A percentile compares a stretch with the other conserved stretches of the same genome.
phyloP scores from a whole-genome alignment of 2,329 filamentous ascomycete species.

The Bipolaris victoriae region DNA sequence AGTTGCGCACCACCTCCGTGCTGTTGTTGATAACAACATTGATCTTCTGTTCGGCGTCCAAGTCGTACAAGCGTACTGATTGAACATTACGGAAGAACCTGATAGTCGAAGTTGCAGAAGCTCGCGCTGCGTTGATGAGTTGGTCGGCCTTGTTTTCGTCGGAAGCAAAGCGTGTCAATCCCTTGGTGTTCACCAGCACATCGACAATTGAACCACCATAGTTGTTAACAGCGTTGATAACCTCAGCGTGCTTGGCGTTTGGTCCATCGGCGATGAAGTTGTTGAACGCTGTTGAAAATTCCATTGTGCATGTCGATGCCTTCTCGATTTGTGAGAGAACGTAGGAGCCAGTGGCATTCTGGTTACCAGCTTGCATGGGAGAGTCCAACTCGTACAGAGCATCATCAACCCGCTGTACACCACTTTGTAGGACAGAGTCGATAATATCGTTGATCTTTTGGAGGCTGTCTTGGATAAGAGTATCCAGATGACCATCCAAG shows the following conservation, averaged over 20 bases:
- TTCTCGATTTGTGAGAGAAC: slow-evolving; percentile 98
- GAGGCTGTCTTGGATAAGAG: slow-evolving; percentile 82
- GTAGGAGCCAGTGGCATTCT: slow-evolving; percentile 93
- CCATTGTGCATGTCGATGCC: slow-evolving; percentile 89
- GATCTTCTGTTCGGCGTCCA: slow-evolving; percentile 90
- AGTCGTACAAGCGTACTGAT: slow-evolving; percentile 89
- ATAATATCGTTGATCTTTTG: slow-evolving; percentile 97
- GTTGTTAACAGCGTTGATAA: slow-evolving; percentile 90
- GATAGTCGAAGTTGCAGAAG: slow-evolving; percentile 84
- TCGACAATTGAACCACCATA: slow-evolving; percentile 92
- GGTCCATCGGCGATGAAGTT: slow-evolving; percentile 97
- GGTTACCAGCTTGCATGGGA: slow-evolving; percentile 97
- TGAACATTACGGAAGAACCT: slow-evolving; percentile 94
- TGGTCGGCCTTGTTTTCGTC: slow-evolving; percentile 95
- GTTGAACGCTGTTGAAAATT: slow-evolving; percentile 98
- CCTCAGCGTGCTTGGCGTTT: slow-evolving; percentile 84
- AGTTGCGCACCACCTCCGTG: slow-evolving; percentile 90
- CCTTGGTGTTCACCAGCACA: slow-evolving; percentile 95
- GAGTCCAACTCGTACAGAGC: slow-evolving; percentile 97
- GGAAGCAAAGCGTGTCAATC: slow-evolving; percentile 86
- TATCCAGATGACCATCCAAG: slow-evolving; percentile 89
- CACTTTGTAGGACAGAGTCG: slow-evolving; percentile 92
- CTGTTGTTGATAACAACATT: slow-evolving; percentile 98
- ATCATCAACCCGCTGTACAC: slow-evolving; percentile 92
- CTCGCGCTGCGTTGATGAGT: slow-evolving; percentile 79